Conservation (phyloP, 179 eudicot genomes). For the Carnegiea gigantea region DNA sequence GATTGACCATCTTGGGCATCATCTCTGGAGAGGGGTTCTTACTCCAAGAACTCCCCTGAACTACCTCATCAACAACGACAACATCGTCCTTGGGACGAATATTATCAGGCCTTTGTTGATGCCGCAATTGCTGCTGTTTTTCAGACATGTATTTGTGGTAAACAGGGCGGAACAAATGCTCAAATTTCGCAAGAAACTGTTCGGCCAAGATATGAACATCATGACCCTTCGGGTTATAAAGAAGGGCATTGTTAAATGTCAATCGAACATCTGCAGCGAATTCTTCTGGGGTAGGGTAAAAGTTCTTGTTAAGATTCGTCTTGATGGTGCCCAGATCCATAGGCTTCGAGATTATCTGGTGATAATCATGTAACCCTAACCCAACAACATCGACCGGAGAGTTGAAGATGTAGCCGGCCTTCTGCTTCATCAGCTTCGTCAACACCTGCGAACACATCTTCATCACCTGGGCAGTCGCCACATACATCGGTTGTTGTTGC, state of each 20-base stretch:
- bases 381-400: slow-evolving; percentile 59
- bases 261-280: slow-evolving; percentile 69
- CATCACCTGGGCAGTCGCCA: slow-evolving; percentile 39
- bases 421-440: slow-evolving; percentile 59
- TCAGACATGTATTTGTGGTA: slow-evolving; percentile 30
- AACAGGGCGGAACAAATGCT: slow-evolving; percentile 54
- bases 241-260: slow-evolving; percentile 64
- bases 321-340: slow-evolving; percentile 92
- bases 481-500: slow-evolving; percentile 3
- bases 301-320: slow-evolving; percentile 36
- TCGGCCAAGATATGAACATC: slow-evolving; percentile 58
- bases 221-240: slow-evolving; percentile 69
- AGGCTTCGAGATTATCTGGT: slow-evolving; percentile 62
- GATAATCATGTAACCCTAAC: slow-evolving; percentile 72
- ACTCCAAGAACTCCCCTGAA: slow-evolving; percentile 64
- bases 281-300: slow-evolving; percentile 46
- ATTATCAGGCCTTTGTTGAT: not conserved
- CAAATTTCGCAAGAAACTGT: slow-evolving; percentile 45
- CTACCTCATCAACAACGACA: slow-evolving; percentile 43
- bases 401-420: slow-evolving; percentile 48
- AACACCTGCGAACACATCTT: slow-evolving; percentile 56
- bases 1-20: slow-evolving; percentile 32
- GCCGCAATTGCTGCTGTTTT: slow-evolving; percentile 18
- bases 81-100: slow-evolving; percentile 20
- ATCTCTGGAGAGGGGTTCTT: slow-evolving; percentile 39